phyloP scores from a whole-genome alignment of 1,139 yeast species.

The Hyphopichia buzzinii region DNA sequence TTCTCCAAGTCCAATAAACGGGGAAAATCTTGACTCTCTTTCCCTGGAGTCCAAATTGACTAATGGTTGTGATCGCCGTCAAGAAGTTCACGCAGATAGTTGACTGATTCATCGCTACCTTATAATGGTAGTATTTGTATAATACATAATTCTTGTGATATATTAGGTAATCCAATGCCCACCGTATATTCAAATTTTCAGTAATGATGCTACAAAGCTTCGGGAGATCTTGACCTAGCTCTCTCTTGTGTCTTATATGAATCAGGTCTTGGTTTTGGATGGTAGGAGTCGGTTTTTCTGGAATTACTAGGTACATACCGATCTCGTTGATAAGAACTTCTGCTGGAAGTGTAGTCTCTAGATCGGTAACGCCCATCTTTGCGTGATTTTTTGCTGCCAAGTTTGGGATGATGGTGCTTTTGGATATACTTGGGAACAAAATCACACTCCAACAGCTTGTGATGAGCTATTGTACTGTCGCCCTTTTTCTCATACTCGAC shows the following conservation, averaged over 20 bases:
- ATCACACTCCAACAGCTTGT: constrained; percentile 38
- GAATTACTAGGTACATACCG: constrained; percentile 13
- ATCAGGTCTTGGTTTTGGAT: constrained; percentile 12
- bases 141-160: no score
- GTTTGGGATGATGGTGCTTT: constrained; percentile 9
- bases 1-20: background rate
- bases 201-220: background rate
- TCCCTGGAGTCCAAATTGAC: no score
- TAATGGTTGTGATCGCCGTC: no score
- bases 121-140: no score
- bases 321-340: constrained; percentile 14
- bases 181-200: no score
- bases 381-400: background rate
- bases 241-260: constrained; percentile 11
- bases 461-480: constrained; percentile 37
- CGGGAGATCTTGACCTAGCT: constrained; percentile 16
- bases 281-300: constrained; percentile 18
- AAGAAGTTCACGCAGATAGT: background rate
- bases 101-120: background rate
- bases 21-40: no score
- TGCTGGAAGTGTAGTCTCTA: background rate
- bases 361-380: background rate
- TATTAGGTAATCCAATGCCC: no score
- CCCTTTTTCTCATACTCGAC: constrained; percentile 31
- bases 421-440: constrained; percentile 21